Base-by-base conservation (phyloP, 78 protist genomes). In the Chrysochromulina parva region DNA sequence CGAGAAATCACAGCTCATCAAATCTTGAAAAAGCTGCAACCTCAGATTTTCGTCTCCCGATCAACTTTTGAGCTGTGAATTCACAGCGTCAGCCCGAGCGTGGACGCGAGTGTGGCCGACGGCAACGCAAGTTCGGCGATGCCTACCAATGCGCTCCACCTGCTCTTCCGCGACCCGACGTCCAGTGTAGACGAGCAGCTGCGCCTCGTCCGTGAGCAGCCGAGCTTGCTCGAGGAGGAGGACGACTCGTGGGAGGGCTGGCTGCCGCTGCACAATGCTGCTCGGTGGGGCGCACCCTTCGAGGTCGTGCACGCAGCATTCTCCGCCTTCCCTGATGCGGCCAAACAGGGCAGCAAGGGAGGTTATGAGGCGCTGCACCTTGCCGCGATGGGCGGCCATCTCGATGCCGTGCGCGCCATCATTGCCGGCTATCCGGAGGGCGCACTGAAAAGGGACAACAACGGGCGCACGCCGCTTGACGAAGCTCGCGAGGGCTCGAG, bases 241-340 rank as follows among this genome's bases (percentile, higher is more conserved):
- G 82, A 74, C 82, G 82, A 48, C 82, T 74, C 82, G 57, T 74
- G 82, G 82, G 82, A 74, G 10, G 55, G 82, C 57, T 74, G 82
- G 82, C 52, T 74, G 53, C 82, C 82, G 2, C 53, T 74, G 57
- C 82, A 74, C 57, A 9, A 74, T 19, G 82, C 82, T 1, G 82
- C 82, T 13, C 82, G 82, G 4, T 74, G 82, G 82, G 82, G 82
- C 55, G 82, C 57, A 19, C 1, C 82, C 28, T 2, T 10, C 28
- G 82, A 2, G 57, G 82, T 17, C 14, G 57, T 48, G 22, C 11
- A 1, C 55, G 57, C 57, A 2, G 82, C 82, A 3, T 20, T 74
- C 82, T 17, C 11, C 38, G 82, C 82, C 14, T 74, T 38, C 82
- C 82, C 82, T 57, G 82, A 28, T 3, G 82, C 82, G 20, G 82